These are phyloP conservation scores for Daldinia childiae DNA, from an alignment of 495 filamentous ascomycete species.

Conservation along the genomic window DNA sequence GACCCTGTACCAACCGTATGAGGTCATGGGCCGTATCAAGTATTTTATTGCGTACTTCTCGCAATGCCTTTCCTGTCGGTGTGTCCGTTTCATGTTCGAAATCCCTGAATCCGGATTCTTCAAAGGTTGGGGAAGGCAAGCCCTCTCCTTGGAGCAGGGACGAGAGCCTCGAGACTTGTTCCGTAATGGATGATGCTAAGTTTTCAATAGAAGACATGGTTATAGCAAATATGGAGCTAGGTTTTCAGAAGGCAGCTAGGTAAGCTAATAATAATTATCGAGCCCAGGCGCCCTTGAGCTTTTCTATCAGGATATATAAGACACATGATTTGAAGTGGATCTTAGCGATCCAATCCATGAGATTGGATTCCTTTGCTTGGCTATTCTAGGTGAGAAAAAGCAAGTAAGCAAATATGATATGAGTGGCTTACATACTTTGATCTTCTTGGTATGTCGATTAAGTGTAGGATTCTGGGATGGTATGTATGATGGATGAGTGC, in stretches of 20 bases:
- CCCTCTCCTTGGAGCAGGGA: conserved; percentile 21
- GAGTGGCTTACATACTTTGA: not conserved
- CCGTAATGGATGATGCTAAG: conserved; percentile 22
- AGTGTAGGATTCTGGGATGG: not conserved
- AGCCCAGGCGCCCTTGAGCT: not conserved
- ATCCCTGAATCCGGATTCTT: conserved; percentile 24
- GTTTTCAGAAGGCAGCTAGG: not conserved
- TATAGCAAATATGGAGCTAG: not conserved
- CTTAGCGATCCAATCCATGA: not conserved
- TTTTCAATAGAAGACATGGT: conserved; percentile 24
- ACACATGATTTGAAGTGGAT: not conserved
- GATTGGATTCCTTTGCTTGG: too few species aligned
- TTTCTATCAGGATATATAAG: not conserved
- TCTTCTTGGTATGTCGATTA: too few species aligned
- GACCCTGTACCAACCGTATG: conserved; percentile 27
- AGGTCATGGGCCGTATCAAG: conserved; percentile 28
- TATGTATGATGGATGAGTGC: too few species aligned
- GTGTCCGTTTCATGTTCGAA: conserved; percentile 24
- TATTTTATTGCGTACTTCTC: conserved; percentile 28
- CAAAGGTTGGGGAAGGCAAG: conserved; percentile 29
- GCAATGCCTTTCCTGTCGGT: conserved; percentile 14
- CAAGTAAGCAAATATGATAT: too few species aligned
- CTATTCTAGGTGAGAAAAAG: too few species aligned
- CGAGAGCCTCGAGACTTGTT: conserved; percentile 24
- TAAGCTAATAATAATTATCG: not conserved